Evolutionary conservation across 805 yeast species (phyloP).

Genomic region (Wickerhamiella hasegawae): DNA sequence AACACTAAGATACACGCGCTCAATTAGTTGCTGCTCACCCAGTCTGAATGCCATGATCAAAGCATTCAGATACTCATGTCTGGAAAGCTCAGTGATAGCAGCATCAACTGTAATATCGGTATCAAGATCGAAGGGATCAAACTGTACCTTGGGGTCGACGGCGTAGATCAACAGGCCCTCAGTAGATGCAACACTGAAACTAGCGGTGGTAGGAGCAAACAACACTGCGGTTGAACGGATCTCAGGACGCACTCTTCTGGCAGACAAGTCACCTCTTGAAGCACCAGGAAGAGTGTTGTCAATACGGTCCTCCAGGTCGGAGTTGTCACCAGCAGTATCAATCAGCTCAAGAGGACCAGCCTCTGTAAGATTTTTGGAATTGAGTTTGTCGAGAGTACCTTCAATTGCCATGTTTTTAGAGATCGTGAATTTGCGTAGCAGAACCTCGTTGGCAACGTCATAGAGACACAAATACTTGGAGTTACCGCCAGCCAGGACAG

Average conservation of each 20-base stretch:
- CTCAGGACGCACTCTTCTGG: slow-evolving; percentile 61
- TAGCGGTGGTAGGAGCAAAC: slow-evolving; percentile 79
- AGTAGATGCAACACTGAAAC: slow-evolving; percentile 90
- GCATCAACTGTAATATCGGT: slow-evolving; percentile 78
- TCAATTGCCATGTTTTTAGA: slow-evolving; percentile 81
- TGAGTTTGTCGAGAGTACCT: slow-evolving; percentile 68
- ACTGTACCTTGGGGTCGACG: slow-evolving; percentile 47
- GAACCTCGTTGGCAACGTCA: slow-evolving; percentile 76
- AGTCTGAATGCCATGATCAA: slow-evolving; percentile 86
- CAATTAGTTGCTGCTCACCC: slow-evolving; percentile 62
- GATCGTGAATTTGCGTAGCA: slow-evolving; percentile 65
- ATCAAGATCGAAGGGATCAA: slow-evolving; percentile 93
- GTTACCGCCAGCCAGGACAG: slow-evolving; percentile 85
- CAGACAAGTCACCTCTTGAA: slow-evolving; percentile 61
- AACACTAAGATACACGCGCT: slow-evolving; percentile 54
- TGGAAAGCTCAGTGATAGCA: slow-evolving; percentile 42
- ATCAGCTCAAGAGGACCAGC: slow-evolving; percentile 72
- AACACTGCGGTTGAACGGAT: slow-evolving; percentile 62
- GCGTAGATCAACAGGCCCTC: slow-evolving; percentile 80
- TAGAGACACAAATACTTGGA: slow-evolving; percentile 82
- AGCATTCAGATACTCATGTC: slow-evolving; percentile 54
- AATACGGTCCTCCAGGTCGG: slow-evolving; percentile 68
- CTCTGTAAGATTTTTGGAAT: slow-evolving; percentile 71
- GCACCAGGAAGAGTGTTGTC: slow-evolving; percentile 80
- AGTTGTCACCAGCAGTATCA: slow-evolving; percentile 72